These are phyloP conservation scores for Petunia hybrid DNA, from an alignment of 305 asterid species.

Conservation along the genomic window DNA sequence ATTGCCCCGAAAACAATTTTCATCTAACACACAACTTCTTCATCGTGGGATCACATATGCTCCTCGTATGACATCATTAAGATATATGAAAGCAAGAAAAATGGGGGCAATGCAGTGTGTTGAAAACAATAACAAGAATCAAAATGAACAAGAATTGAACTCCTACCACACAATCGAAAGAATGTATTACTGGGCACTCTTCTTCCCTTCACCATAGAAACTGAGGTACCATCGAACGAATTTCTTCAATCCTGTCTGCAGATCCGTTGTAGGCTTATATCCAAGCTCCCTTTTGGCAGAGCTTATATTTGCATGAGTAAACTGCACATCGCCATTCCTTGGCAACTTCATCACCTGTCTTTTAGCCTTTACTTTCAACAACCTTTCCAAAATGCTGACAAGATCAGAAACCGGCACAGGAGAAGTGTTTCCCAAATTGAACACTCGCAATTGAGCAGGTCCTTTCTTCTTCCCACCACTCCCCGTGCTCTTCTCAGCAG, in stretches of 20 bases:
- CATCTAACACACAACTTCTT: conserved; percentile 50
- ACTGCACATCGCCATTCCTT: conserved; percentile 91
- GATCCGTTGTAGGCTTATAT: conserved; percentile 84
- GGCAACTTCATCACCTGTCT: conserved; percentile 77
- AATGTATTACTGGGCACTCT: conserved; percentile 60
- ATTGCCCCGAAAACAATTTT: conserved; percentile 41
- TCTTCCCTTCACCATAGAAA: conserved; percentile 76
- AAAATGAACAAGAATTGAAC: conserved; percentile 65
- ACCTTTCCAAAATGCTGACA: conserved; percentile 80
- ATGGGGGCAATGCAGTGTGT: conserved; percentile 44
- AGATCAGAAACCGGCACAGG: conserved; percentile 93
- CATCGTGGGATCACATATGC: conserved; percentile 56
- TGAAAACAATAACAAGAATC: conserved; percentile 73
- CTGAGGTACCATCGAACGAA: conserved; percentile 90
- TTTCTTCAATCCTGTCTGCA: conserved; percentile 89
- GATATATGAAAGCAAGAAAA: conserved; percentile 28
- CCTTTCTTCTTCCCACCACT: conserved; percentile 93
- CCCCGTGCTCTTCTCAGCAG: conserved; percentile 92
- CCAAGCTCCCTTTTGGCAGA: conserved; percentile 85
- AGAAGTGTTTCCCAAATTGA: conserved; percentile 84
- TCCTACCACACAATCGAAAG: conserved; percentile 62
- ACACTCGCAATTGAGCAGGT: conserved; percentile 81
- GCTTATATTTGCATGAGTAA: conserved; percentile 89
- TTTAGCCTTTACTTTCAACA: conserved; percentile 86
- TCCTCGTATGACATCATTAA: conserved; percentile 50